Conservation (phyloP, 257 asterid genomes). For the Solanum paucissectum region DNA sequence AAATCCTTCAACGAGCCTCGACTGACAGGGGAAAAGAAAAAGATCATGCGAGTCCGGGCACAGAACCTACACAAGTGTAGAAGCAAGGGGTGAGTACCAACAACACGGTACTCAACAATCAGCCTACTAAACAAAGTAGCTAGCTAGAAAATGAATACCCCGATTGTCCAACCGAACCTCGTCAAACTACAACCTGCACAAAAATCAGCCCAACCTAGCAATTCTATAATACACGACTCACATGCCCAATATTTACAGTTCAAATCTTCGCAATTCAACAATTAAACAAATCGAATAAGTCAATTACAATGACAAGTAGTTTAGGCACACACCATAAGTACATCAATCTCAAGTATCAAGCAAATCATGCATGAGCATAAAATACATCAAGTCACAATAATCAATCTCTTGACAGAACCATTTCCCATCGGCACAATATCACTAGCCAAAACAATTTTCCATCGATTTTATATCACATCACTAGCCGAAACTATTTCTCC, state of each 20-base stretch:
- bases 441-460: no score
- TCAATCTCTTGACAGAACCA: neutral
- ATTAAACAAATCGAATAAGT: no score
- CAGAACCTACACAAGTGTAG: neutral
- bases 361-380: neutral
- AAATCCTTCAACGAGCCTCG: neutral
- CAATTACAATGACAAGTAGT: neutral
- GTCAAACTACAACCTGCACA: neutral
- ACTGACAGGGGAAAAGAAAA: neutral
- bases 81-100: neutral
- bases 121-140: neutral
- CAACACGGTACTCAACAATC: neutral
- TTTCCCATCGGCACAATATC: neutral
- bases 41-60: neutral
- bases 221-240: neutral
- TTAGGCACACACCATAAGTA: neutral
- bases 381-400: neutral
- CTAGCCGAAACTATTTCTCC: neutral
- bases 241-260: neutral
- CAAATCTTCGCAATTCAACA: neutral
- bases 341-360: neutral
- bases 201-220: neutral
- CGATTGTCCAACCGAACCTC: neutral
- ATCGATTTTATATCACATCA: neutral
- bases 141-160: neutral